phyloP scores from a whole-genome alignment of 192 early-diverging fungal species.

The Chytriomyces confervae region DNA sequence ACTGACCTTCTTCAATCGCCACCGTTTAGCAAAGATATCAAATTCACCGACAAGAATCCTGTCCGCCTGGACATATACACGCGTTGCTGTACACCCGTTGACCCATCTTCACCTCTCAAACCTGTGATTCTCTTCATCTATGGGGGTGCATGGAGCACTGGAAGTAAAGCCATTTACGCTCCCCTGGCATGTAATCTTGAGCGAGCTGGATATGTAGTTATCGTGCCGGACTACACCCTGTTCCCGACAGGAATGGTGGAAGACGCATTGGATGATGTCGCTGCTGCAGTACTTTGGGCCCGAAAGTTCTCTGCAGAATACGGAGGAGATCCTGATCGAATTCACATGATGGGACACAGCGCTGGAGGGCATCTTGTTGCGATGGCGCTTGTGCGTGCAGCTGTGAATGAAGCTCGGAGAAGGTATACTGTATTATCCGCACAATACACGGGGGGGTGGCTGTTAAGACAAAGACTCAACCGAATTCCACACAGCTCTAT shows the following conservation, averaged over 20 bases:
- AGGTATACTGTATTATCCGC: slow-evolving; percentile 9
- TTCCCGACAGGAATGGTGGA: slow-evolving; percentile 44
- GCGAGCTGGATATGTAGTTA: slow-evolving; percentile 42
- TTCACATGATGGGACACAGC: slow-evolving; percentile 49
- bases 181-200: slow-evolving; percentile 43
- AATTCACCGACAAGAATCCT: background rate
- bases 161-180: slow-evolving; percentile 42
- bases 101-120: background rate
- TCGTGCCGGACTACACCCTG: slow-evolving; percentile 50
- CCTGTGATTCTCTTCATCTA: slow-evolving; percentile 57
- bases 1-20: background rate
- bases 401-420: slow-evolving; percentile 2
- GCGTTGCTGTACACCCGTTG: slow-evolving; percentile 3
- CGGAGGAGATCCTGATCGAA: slow-evolving; percentile 42
- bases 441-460: background rate
- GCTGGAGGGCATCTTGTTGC: slow-evolving; percentile 51
- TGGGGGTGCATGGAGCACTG: slow-evolving; percentile 50
- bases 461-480: background rate
- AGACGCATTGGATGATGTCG: slow-evolving; percentile 49
- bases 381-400: slow-evolving; percentile 40
- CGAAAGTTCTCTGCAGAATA: slow-evolving; percentile 39
- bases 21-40: background rate
- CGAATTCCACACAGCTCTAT: background rate
- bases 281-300: slow-evolving; percentile 40
- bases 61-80: slow-evolving; percentile 19